A percentile compares a stretch with the other conserved stretches of the same genome.
Evolutionary conservation across 2,329 filamentous ascomycete genomes (phyloP).

Genomic region (Paecilomyces variotii): DNA sequence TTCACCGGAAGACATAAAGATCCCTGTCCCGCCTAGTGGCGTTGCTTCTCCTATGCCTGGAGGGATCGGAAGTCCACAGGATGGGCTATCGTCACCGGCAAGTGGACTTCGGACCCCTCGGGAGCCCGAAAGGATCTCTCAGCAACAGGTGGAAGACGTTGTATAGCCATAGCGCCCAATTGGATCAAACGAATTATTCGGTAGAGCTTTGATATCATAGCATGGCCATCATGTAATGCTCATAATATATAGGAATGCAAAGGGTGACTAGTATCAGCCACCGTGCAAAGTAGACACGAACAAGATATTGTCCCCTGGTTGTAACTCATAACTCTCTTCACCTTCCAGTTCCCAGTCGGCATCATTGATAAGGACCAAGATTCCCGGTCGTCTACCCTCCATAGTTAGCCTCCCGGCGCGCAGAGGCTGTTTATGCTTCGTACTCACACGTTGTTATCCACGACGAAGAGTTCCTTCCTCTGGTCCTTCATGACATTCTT

Average conservation of each 20-base stretch:
- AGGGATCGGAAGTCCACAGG: slow-evolving; percentile 32
- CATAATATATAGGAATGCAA: background rate
- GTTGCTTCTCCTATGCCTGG: slow-evolving; percentile 37
- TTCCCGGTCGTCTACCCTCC: slow-evolving; percentile 72
- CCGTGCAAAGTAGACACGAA: slow-evolving; percentile 97
- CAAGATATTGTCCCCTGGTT: slow-evolving; percentile 75
- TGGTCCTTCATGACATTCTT: slow-evolving; percentile 75
- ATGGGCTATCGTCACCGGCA: slow-evolving; percentile 36
- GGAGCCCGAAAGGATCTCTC: slow-evolving; percentile 36
- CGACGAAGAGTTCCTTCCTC: slow-evolving; percentile 79
- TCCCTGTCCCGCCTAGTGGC: slow-evolving; percentile 59
- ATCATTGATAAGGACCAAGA: slow-evolving; percentile 94
- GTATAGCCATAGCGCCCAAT: slow-evolving; percentile 17
- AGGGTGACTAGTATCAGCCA: slow-evolving; percentile 50
- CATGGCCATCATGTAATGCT: background rate
- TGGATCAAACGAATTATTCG: background rate
- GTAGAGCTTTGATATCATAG: background rate
- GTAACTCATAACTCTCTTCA: slow-evolving; percentile 80
- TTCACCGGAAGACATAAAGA: slow-evolving; percentile 73
- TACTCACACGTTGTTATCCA: slow-evolving; percentile 80
- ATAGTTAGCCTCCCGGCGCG: slow-evolving; percentile 10
- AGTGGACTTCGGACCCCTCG: slow-evolving; percentile 34
- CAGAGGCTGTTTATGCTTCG: background rate
- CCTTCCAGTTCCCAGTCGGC: slow-evolving; percentile 98
- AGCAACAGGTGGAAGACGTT: slow-evolving; percentile 39